These are phyloP conservation scores for Phaeosphaeriaceae sp. DNA, from an alignment of 2,329 filamentous ascomycete genomes.

Conservation along the genomic window DNA sequence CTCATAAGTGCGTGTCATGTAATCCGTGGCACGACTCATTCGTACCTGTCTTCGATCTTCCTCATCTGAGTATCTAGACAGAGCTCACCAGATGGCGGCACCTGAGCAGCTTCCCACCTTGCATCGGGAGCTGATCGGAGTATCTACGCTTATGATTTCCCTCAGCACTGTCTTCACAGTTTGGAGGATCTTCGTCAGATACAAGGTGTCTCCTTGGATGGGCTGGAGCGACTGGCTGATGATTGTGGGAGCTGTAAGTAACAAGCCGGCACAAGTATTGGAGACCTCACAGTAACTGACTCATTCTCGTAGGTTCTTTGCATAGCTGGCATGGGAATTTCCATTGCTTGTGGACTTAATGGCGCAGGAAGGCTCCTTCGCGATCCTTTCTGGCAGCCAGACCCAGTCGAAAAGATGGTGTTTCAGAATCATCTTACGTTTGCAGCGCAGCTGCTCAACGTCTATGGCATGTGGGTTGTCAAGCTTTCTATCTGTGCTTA, in stretches of 20 bases:
- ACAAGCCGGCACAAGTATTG: not conserved
- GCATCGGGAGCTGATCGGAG: slow-evolving; percentile 9
- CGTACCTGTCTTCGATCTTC: not conserved
- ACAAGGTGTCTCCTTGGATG: slow-evolving; percentile 3
- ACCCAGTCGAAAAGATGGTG: not conserved
- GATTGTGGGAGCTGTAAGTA: slow-evolving; percentile 1
- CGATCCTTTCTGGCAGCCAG: not conserved
- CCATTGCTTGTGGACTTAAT: not conserved
- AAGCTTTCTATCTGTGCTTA: slow-evolving; percentile 35
- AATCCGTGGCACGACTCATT: not conserved
- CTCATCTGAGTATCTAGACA: too few species aligned
- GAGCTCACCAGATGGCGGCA: not conserved
- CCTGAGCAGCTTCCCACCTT: not conserved
- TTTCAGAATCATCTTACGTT: not conserved
- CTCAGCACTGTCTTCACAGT: slow-evolving; percentile 8
- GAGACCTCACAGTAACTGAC: not conserved
- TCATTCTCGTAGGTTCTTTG: not conserved
- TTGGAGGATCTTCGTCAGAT: slow-evolving; percentile 12
- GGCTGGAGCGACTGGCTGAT: slow-evolving; percentile 6
- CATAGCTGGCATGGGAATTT: not conserved
- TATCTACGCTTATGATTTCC: slow-evolving; percentile 10
- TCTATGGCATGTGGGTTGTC: not conserved
- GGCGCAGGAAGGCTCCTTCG: slow-evolving; percentile 1
- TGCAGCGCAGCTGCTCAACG: not conserved
- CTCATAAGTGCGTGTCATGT: not conserved